phyloP scores from a whole-genome alignment of 1,284 basidiomycete species.

The Ustanciosporium gigantosporum region DNA sequence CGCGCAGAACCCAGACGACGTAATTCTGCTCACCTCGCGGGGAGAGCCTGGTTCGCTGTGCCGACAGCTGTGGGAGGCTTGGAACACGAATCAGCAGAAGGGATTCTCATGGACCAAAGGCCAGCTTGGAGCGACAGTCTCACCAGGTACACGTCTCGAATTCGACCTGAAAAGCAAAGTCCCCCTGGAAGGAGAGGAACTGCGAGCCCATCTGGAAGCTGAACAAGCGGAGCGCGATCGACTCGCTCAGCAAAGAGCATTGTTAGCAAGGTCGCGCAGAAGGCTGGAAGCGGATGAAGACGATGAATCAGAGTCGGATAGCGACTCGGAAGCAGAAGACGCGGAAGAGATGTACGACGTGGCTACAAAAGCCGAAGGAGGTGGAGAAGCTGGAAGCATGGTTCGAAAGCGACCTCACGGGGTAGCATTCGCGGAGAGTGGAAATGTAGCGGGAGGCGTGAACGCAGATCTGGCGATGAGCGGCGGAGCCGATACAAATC shows the following conservation, averaged over 20 bases:
- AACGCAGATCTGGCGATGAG: constrained; percentile 63
- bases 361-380: constrained; percentile 6
- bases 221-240: constrained; percentile 81
- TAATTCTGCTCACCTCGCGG: constrained; percentile 45
- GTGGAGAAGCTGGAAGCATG: constrained; percentile 7
- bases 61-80: constrained; percentile 78
- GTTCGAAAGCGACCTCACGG: constrained; percentile 22
- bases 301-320: constrained; percentile 63
- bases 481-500: constrained; percentile 64
- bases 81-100: constrained; percentile 79
- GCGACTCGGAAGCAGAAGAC: constrained; percentile 68
- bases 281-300: constrained; percentile 78
- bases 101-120: constrained; percentile 81
- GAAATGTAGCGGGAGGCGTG: constrained; percentile 67
- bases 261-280: constrained; percentile 74
- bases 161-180: constrained; percentile 82
- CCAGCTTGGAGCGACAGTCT: constrained; percentile 77
- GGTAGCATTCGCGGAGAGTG: constrained; percentile 16
- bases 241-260: constrained; percentile 82
- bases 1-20: constrained; percentile 70
- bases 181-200: constrained; percentile 68
- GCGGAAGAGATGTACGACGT: constrained; percentile 64
- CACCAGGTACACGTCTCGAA: constrained; percentile 11
- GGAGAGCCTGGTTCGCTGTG: constrained; percentile 80
- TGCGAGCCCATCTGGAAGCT: constrained; percentile 77